phyloP scores from a whole-genome alignment of 257 asterid genomes.

The Solanum stenotomum region DNA sequence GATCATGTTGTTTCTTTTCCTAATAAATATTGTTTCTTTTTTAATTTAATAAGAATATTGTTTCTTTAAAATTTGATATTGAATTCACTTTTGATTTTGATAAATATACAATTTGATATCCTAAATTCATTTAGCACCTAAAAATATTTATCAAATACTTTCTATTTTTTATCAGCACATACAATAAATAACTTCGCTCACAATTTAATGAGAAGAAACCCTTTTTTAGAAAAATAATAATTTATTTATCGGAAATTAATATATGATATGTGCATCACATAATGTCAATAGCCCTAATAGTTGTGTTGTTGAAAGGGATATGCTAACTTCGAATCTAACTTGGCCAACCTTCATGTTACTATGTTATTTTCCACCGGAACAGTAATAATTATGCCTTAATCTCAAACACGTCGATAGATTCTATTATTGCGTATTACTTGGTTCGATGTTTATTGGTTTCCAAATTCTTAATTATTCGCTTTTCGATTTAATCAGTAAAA shows the following conservation, averaged over 20 bases:
- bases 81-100: background rate
- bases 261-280: background rate
- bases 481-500: too few relatives aligned
- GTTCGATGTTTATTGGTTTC: too few relatives aligned
- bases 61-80: background rate
- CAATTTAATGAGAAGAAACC: background rate
- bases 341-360: background rate
- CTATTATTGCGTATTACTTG: too few relatives aligned
- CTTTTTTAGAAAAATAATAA: background rate
- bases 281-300: background rate
- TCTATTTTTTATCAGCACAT: background rate
- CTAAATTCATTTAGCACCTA: background rate
- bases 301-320: background rate
- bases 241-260: too few relatives aligned
- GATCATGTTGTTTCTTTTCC: too few relatives aligned
- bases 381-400: background rate
- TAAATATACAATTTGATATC: background rate
- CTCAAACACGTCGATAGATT: background rate
- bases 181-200: background rate
- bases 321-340: background rate
- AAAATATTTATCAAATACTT: fast-evolving
- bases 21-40: too few relatives aligned
- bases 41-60: too few relatives aligned
- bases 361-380: background rate
- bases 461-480: too few relatives aligned